These are phyloP conservation scores for Neostapfia colusana DNA, from an alignment of 176 grass and related monocot species.

Conservation along the genomic window DNA sequence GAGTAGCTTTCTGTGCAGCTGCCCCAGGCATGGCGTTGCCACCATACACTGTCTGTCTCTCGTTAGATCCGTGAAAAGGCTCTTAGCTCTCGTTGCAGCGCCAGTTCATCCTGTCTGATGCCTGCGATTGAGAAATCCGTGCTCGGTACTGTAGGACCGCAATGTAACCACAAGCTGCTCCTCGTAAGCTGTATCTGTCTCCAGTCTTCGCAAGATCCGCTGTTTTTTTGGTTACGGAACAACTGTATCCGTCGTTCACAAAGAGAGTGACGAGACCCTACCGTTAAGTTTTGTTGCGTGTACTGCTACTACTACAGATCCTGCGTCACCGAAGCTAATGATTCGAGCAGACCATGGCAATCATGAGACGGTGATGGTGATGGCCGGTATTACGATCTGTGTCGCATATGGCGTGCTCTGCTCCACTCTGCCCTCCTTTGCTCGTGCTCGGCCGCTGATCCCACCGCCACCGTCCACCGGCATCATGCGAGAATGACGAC, in stretches of 20 bases:
- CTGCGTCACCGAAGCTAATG: background rate
- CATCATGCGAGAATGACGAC: conserved; percentile 26
- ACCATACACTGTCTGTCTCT: background rate
- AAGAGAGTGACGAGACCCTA: background rate
- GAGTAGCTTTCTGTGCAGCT: conserved; percentile 24
- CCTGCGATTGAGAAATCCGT: conserved; percentile 33
- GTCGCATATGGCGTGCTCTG: conserved; percentile 26
- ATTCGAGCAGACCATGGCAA: background rate
- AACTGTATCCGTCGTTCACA: too few species aligned
- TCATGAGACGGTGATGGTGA: conserved; percentile 30
- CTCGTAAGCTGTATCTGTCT: background rate
- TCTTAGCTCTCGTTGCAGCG: background rate
- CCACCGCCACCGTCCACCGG: conserved; percentile 13
- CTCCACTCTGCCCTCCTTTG: background rate
- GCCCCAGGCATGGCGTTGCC: background rate
- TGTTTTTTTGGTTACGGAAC: too few species aligned
- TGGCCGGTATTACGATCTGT: background rate
- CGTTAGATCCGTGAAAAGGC: background rate
- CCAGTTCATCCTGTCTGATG: conserved; percentile 14
- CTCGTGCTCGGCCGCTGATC: background rate
- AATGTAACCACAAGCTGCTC: background rate
- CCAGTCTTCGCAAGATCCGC: background rate
- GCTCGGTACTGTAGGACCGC: background rate
- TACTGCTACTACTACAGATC: background rate
- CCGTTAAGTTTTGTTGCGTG: background rate